Evolutionary conservation across 2,329 filamentous ascomycete genomes (phyloP), one percentile per base, ranked within the genome.

Genomic region (Penicillium italicum): DNA sequence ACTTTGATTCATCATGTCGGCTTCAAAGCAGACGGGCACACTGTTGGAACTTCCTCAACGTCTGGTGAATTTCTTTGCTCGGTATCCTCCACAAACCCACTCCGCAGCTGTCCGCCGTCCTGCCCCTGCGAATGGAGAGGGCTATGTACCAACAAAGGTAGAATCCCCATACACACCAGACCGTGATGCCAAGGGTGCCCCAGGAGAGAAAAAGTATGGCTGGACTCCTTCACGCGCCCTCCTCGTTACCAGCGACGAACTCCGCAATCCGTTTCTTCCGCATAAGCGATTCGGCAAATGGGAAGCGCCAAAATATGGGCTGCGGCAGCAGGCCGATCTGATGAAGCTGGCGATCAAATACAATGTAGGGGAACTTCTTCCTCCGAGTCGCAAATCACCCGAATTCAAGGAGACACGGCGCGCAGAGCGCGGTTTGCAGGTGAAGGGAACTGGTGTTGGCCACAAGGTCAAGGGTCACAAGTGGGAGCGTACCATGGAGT

Each of bases 391-490:
- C 56, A 96, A 96, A 82, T 85, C 86, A 65, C 87, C 87, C 2
- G 87, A 85, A 81, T 76, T 71, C 63, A 74, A 76, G 73, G 82
- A 91, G 68, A 81, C 84, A 67, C 83, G 85, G 72, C 80, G 90
- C 55, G 84, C 91, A 56, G 89, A 95, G 79, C 82, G 87, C 62
- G 93, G 92, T 47, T 72, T 96, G 73, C 82, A 87, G 60, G 89
- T 97, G 56, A 93, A 92, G 83, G 93, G 93, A 66, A 97, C 93
- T 1, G 93, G 94, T 80, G 86, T 91, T 64, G 93, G 91, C 55
- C 87, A 97, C 77, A 86, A 83, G 76, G 93, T 97, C 73, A 99
- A 97, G 87, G 94, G 94, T 74, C 93, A 97, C 76, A 82, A 85
- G 66, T 90, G 92, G 85, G 94, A 99, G 81, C 85, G 94, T 72